phyloP scores from a whole-genome alignment of 1,139 yeast species.

The Insectozyma bohioensis region DNA sequence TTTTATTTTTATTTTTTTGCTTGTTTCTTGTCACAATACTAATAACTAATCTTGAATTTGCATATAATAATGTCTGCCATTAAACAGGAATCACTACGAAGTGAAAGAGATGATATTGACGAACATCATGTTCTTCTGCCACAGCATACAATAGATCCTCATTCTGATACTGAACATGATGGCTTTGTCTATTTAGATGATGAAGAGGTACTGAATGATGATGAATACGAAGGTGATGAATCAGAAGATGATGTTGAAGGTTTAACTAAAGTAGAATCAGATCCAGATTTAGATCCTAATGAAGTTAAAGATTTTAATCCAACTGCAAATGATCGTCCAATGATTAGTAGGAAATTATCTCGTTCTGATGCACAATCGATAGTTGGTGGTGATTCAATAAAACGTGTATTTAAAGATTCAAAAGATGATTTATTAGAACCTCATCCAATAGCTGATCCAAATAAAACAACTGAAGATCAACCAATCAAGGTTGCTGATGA shows the following conservation, averaged over 20 bases:
- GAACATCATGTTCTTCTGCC: constrained; percentile 11
- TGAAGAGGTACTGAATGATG: constrained; percentile 13
- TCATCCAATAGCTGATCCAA: constrained; percentile 19
- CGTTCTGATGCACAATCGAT: constrained; percentile 37
- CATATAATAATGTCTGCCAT: no score
- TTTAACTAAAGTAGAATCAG: constrained; percentile 1
- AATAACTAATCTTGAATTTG: no score
- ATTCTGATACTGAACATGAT: background rate
- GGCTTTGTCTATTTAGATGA: constrained; percentile 9
- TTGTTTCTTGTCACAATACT: no score
- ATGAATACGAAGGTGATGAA: constrained; percentile 8
- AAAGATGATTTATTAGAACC: background rate
- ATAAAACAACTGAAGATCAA: constrained; percentile 15
- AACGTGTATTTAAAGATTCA: constrained; percentile 7
- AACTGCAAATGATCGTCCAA: background rate
- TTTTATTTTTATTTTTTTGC: no score
- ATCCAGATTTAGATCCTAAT: background rate
- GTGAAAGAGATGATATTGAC: no score
- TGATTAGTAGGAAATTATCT: constrained; percentile 18
- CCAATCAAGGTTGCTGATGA: constrained; percentile 9
- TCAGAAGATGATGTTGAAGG: constrained; percentile 4
- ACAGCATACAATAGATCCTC: constrained; percentile 12
- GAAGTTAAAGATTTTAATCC: constrained; percentile 4
- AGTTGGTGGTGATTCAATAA: constrained; percentile 36
- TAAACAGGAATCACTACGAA: no score